Base-by-base conservation (phyloP, 148 eudicot genomes). In the Spergularia bocconei region DNA sequence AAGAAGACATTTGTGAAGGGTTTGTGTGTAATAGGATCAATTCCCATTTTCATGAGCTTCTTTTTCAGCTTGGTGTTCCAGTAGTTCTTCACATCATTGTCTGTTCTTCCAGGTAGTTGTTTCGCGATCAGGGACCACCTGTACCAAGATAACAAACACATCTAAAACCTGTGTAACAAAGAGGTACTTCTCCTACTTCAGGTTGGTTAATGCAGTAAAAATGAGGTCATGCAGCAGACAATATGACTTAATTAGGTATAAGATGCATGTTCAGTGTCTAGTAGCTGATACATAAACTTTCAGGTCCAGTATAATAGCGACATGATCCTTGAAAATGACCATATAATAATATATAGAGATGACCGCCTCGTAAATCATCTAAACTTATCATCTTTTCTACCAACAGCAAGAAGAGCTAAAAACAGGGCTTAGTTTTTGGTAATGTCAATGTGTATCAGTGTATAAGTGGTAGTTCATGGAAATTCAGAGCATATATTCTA, bases 21-120 rank as follows among this genome's bases (percentile, higher is more conserved):
- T 76, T 94, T 91, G 70, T 91, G 98, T 55, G 98, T 94, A 4
- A 94, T 58, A 2, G 97, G 97, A 66, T 94, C 98, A 6, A 94
- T 94, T 48, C 92, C 96, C 88, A 90, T 84, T 56, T 90, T 90
- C 23, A 75, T 52, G 0, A 94, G 96, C 85, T 89, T 94, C 85
- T 94, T 94, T 78, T 88, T 91, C 23, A 94, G 89, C 73, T 94
- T 94, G 0, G 98, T 91, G 82, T 91, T 94, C 98, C 97, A 94
- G 81, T 91, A 87, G 79, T 91, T 94, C 81, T 94, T 94, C 47
- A 93, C 96, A 62, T 91, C 98, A 63, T 93, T 91, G 74, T 93
- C 98, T 59, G 96, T 93, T 83, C 98, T 91, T 50, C 98, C 98
- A 3, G 96, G 93, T 6, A 93, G 80, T 56, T 82, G 86, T 77